Evolutionary conservation across 352 stramenopile species (phyloP), one percentile per base, ranked within the genome.

Genomic region (Globisporangium camurandrum): DNA sequence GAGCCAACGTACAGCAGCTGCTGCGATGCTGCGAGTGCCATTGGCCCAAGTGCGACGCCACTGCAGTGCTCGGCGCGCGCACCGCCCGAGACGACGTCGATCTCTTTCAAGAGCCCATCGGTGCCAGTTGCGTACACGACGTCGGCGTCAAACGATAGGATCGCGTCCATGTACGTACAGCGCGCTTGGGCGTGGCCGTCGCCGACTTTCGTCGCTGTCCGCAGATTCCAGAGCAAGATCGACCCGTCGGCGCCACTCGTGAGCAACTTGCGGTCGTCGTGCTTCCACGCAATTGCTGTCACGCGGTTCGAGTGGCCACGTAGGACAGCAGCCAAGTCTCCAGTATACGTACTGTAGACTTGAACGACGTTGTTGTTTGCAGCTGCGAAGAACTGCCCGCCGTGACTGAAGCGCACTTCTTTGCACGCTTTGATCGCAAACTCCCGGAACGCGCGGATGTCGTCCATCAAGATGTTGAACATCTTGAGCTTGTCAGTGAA

Each of bases 401-500:
- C 90, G 48, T 95, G 74, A 39, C 78, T 89, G 61, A 98, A 98
- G 12, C 80, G 72, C 42, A 94, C 84, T 66, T 97, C 88, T 27
- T 75, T 67, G 58, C 93, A 98, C 3, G 69, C 67, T 60, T 98
- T 98, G 61, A 98, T 83, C 1, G 82, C 52, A 43, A 98, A 86
- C 54, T 98, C 89, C 6, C 91, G 84, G 39, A 87, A 97, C 28
- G 82, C 63, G 0, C 86, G 71, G 30, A 98, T 84, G 46, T 98
- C 91, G 55, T 97, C 90, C 81, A 98, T 95, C 19, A 98, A 67
- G 20, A 98, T 82, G 54, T 98, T 97, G 54, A 97, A 86, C 57
- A 97, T 67, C 46, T 92, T 87, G 23, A 98, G 65, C 50, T 97
- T 97, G 68, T 98, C 93, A 0, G 84, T 77, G 46, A 97, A 97